phyloP scores from a whole-genome alignment of 2,329 filamentous ascomycete species.

The Cladobotryum protrusum region DNA sequence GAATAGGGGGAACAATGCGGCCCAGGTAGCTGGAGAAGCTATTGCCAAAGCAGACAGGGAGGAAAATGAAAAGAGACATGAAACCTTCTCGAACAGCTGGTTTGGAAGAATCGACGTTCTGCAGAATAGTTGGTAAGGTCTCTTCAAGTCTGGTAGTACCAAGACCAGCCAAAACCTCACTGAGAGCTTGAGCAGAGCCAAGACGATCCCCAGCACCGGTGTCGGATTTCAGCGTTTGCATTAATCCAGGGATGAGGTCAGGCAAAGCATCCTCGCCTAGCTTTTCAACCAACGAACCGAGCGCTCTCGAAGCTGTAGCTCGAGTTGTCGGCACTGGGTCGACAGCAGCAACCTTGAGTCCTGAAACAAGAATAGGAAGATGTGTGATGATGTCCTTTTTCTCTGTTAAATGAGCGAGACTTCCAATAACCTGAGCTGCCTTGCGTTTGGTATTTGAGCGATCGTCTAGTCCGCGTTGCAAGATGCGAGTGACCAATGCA shows the following conservation, averaged over 20 bases:
- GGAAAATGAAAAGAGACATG: constrained; percentile 99
- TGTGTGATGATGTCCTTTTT: constrained; percentile 89
- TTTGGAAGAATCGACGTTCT: constrained; percentile 91
- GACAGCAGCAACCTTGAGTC: constrained; percentile 80
- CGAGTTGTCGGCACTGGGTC: constrained; percentile 95
- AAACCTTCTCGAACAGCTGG: constrained; percentile 91
- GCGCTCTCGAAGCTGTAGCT: constrained; percentile 89
- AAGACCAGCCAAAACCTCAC: constrained; percentile 90
- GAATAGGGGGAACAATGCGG: constrained; percentile 90
- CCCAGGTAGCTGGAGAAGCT: constrained; percentile 94
- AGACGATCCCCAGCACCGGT: constrained; percentile 93
- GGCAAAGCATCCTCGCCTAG: constrained; percentile 93
- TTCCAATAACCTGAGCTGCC: constrained; percentile 94
- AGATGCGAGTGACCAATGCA: constrained; percentile 87
- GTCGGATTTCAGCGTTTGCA: constrained; percentile 96
- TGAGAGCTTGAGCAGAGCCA: constrained; percentile 92
- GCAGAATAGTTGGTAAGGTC: constrained; percentile 89
- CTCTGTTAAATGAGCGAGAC: constrained; percentile 92
- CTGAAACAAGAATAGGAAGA: constrained; percentile 85
- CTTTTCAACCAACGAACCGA: constrained; percentile 96
- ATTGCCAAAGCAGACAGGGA: constrained; percentile 98
- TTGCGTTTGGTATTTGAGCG: constrained; percentile 94
- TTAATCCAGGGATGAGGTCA: constrained; percentile 93
- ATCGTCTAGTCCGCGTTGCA: constrained; percentile 86
- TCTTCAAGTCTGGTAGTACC: constrained; percentile 91